Evolutionary conservation across 257 asterid genomes (phyloP).

Genomic region (Lantana camara): DNA sequence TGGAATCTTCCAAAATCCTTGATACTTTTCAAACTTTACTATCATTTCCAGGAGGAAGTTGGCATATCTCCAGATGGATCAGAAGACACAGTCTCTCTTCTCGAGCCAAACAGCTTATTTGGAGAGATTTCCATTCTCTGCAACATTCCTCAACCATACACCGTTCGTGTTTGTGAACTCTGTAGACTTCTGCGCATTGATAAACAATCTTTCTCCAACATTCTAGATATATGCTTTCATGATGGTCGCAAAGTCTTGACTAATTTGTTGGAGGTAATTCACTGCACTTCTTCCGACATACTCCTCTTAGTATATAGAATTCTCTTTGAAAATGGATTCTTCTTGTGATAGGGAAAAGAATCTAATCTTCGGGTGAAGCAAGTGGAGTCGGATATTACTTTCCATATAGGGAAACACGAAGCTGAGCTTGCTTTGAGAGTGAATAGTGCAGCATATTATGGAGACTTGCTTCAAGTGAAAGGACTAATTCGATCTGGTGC

Average conservation of each 20-base stretch:
- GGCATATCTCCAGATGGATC: slow-evolving; percentile 64
- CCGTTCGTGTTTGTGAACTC: slow-evolving; percentile 85
- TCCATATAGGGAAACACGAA: slow-evolving; percentile 80
- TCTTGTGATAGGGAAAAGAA: slow-evolving; percentile 61
- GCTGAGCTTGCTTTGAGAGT: slow-evolving; percentile 91
- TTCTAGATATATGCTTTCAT: slow-evolving; percentile 83
- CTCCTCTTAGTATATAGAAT: neutral
- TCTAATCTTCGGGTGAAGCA: slow-evolving; percentile 72
- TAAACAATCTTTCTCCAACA: slow-evolving; percentile 78
- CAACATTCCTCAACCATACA: slow-evolving; percentile 94
- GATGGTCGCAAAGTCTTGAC: slow-evolving; percentile 82
- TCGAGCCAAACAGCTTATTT: slow-evolving; percentile 63
- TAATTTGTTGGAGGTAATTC: slow-evolving; percentile 78
- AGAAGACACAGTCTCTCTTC: slow-evolving; percentile 61
- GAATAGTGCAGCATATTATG: slow-evolving; percentile 79
- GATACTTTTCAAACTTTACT: neutral
- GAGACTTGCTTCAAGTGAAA: slow-evolving; percentile 79
- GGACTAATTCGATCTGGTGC: slow-evolving; percentile 84
- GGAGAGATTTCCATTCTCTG: slow-evolving; percentile 86
- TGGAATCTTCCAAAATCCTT: neutral
- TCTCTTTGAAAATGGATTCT: neutral
- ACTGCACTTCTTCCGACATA: neutral
- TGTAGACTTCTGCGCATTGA: slow-evolving; percentile 87
- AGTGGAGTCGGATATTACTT: slow-evolving; percentile 70
- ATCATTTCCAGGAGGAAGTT: slow-evolving; percentile 66